A percentile compares a stretch with the other conserved stretches of the same genome.
Conservation (phyloP, 805 yeast genomes). For the Candida silvicultrix region DNA sequence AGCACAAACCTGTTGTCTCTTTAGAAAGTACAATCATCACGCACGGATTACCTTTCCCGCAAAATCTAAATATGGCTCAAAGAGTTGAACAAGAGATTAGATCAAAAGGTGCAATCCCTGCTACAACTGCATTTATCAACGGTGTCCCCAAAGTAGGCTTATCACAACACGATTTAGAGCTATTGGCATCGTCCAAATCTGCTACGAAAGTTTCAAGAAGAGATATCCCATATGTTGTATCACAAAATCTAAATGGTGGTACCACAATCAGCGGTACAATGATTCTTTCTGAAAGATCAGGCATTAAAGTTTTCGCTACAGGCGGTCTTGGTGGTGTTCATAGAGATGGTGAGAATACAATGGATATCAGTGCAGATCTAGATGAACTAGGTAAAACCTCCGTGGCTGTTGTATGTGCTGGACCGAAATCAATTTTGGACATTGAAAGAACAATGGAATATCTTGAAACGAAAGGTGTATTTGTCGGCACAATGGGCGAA, state of each 20-base stretch:
- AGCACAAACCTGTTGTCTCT: slow-evolving; percentile 66
- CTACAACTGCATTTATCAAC: slow-evolving; percentile 71
- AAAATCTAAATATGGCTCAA: slow-evolving; percentile 65
- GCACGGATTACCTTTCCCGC: slow-evolving; percentile 84
- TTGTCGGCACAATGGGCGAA: slow-evolving; percentile 64
- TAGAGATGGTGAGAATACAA: slow-evolving; percentile 62
- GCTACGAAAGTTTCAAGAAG: slow-evolving; percentile 70
- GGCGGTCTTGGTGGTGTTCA: slow-evolving; percentile 95
- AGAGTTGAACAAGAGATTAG: slow-evolving; percentile 60
- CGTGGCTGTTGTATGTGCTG: slow-evolving; percentile 87
- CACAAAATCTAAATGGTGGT: slow-evolving; percentile 65
- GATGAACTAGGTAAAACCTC: slow-evolving; percentile 81
- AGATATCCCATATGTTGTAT: slow-evolving; percentile 69
- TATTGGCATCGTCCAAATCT: slow-evolving; percentile 28
- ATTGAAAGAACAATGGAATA: slow-evolving; percentile 78
- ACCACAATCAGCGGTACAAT: slow-evolving; percentile 88
- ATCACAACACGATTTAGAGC: slow-evolving; percentile 36
- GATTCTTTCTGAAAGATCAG: slow-evolving; percentile 71
- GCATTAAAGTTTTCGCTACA: slow-evolving; percentile 82
- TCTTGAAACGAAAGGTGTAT: slow-evolving; percentile 86
- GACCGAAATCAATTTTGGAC: slow-evolving; percentile 83
- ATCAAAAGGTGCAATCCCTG: slow-evolving; percentile 66
- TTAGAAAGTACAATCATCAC: slow-evolving; percentile 84
- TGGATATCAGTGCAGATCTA: slow-evolving; percentile 84
- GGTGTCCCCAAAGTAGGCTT: slow-evolving; percentile 75